A percentile compares a stretch with the other conserved stretches of the same genome.
phyloP scores from a whole-genome alignment of 2,329 filamentous ascomycete species.

The Arthrobotrys pseudoclavata region DNA sequence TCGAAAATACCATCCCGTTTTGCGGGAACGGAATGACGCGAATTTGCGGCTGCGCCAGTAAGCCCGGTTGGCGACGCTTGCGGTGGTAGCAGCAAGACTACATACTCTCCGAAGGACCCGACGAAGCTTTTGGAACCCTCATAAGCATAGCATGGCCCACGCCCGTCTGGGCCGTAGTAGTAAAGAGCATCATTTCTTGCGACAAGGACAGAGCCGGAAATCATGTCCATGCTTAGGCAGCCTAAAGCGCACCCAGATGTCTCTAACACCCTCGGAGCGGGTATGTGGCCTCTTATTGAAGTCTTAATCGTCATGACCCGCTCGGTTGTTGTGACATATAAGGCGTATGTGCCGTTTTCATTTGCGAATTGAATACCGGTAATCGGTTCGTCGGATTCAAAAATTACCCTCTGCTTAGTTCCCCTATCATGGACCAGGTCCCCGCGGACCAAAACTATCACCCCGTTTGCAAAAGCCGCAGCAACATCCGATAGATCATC shows the following conservation, averaged over 20 bases:
- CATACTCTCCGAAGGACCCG: slow-evolving; percentile 83
- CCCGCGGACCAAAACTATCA: slow-evolving; percentile 91
- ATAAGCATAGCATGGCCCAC: slow-evolving; percentile 89
- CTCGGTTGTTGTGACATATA: slow-evolving; percentile 92
- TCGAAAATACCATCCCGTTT: slow-evolving; percentile 80
- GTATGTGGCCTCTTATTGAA: slow-evolving; percentile 87
- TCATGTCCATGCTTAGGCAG: slow-evolving; percentile 78
- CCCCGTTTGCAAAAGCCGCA: slow-evolving; percentile 94
- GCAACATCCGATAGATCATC: slow-evolving; percentile 93
- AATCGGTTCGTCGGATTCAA: slow-evolving; percentile 95
- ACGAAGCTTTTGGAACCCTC: slow-evolving; percentile 90
- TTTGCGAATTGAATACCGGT: slow-evolving; percentile 83
- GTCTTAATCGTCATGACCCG: slow-evolving; percentile 88
- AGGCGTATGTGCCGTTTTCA: slow-evolving; percentile 73
- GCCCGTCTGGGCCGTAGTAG: slow-evolving; percentile 86
- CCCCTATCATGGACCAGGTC: slow-evolving; percentile 96
- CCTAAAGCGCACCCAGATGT: slow-evolving; percentile 91
- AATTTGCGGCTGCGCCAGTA: neutral
- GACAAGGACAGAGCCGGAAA: slow-evolving; percentile 83
- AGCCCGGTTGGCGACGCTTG: slow-evolving; percentile 67
- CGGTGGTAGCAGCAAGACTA: slow-evolving; percentile 86
- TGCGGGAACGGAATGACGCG: slow-evolving; percentile 36
- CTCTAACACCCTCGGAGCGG: slow-evolving; percentile 88
- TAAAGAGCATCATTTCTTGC: slow-evolving; percentile 95
- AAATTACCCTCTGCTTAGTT: slow-evolving; percentile 91